phyloP scores from a whole-genome alignment of 352 stramenopile species.

The Pythium sukuiense region DNA sequence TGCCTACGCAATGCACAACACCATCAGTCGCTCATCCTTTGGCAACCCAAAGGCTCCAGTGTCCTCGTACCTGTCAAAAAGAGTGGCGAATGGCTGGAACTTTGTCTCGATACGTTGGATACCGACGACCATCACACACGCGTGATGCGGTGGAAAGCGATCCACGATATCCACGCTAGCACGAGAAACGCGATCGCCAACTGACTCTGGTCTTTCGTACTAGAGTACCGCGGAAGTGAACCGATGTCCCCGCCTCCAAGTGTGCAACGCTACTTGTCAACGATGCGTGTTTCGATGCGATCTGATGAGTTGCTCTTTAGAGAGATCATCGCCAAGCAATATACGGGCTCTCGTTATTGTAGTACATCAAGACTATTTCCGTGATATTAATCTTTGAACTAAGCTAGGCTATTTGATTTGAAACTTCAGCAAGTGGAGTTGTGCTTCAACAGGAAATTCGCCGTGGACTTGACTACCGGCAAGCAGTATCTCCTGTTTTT shows the following conservation, averaged over 20 bases:
- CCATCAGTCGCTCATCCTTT: too few species aligned
- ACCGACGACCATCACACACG: not conserved
- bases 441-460: too few species aligned
- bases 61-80: not conserved
- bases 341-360: too few species aligned
- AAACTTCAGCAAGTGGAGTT: too few species aligned
- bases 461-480: too few species aligned
- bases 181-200: not conserved
- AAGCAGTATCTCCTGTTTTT: too few species aligned
- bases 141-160: not conserved
- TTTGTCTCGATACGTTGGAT: not conserved
- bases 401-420: too few species aligned
- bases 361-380: too few species aligned
- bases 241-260: not conserved
- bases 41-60: too few species aligned
- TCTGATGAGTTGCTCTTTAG: slow-evolving; percentile 10
- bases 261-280: slow-evolving; percentile 7
- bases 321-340: slow-evolving; percentile 6
- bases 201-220: too few species aligned
- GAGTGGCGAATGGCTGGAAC: not conserved
- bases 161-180: not conserved
- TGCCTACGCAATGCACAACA: too few species aligned
- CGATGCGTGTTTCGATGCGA: slow-evolving; percentile 6
- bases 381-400: too few species aligned
- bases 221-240: slow-evolving; percentile 2